Conservation (phyloP, 2,329 filamentous ascomycete genomes). For the Xylaria arbuscula region DNA sequence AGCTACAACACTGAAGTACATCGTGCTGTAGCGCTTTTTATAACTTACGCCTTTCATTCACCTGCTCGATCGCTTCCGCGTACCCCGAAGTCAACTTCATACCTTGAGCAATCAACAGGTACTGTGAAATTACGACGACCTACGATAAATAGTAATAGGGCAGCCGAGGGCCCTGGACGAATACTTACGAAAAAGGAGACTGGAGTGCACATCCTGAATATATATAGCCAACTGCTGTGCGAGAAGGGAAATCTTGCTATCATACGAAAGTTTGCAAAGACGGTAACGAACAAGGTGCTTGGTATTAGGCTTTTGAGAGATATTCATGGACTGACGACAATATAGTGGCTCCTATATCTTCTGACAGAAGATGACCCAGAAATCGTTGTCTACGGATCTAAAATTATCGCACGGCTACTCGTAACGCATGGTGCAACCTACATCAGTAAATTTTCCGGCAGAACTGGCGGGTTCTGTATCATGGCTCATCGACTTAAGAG, state of each 20-base stretch:
- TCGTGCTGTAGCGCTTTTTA: conserved; percentile 87
- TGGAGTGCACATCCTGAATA: conserved; percentile 77
- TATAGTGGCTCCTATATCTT: conserved; percentile 88
- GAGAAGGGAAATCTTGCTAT: conserved; percentile 73
- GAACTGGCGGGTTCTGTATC: conserved; percentile 87
- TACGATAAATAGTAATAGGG: conserved; percentile 51
- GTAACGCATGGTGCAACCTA: conserved; percentile 85
- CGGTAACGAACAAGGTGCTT: conserved; percentile 91
- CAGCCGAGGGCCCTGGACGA: conserved; percentile 50
- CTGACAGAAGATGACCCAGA: conserved; percentile 87
- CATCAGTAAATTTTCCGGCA: conserved; percentile 82
- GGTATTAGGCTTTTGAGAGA: conserved; percentile 40
- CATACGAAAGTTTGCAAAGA: conserved; percentile 89
- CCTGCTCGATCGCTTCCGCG: conserved; percentile 61
- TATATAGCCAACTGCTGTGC: conserved; percentile 83
- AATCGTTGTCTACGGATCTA: conserved; percentile 82
- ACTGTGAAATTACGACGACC: conserved; percentile 54
- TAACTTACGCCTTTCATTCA: conserved; percentile 88
- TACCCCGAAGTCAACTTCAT: conserved; percentile 60
- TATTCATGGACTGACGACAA: conserved; percentile 50
- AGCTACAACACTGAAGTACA: conserved; percentile 87
- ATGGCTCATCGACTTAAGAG: conserved; percentile 83
- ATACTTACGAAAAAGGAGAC: conserved; percentile 74
- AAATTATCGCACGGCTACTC: conserved; percentile 84
- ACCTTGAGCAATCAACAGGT: conserved; percentile 55